phyloP scores from a whole-genome alignment of 495 filamentous ascomycete genomes.

The Aspergillus bridgeri region DNA sequence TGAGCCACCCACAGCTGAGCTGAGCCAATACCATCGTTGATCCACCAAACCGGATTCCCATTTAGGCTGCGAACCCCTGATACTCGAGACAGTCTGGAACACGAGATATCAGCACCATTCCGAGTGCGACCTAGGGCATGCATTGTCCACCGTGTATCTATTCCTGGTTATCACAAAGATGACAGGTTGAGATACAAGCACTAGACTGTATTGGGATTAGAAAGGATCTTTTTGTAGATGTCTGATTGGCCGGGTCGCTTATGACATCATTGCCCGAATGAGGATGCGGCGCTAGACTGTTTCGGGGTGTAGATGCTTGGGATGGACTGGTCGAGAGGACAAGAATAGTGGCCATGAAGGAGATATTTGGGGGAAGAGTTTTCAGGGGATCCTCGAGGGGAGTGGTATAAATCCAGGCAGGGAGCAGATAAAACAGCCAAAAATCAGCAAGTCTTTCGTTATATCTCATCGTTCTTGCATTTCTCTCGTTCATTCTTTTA shows the following conservation, averaged over 20 bases:
- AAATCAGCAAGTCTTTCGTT: neutral
- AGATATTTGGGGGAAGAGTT: neutral
- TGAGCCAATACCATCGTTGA: too few relatives aligned
- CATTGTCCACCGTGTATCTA: too few relatives aligned
- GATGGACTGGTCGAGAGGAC: neutral
- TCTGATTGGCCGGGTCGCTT: neutral
- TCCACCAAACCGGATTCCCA: too few relatives aligned
- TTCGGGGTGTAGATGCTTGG: neutral
- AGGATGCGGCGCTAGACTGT: neutral
- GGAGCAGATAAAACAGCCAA: neutral
- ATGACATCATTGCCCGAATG: neutral
- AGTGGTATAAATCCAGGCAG: neutral
- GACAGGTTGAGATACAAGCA: neutral
- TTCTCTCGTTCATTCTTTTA: neutral
- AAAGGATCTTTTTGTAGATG: neutral
- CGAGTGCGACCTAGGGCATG: too few relatives aligned
- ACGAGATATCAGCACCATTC: neutral
- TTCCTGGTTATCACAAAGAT: neutral
- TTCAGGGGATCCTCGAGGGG: neutral
- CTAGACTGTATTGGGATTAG: neutral
- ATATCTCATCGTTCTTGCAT: neutral
- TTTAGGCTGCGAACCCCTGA: too few relatives aligned
- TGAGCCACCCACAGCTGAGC: too few relatives aligned
- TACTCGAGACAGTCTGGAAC: too few relatives aligned
- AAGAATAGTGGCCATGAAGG: neutral